phyloP scores from a whole-genome alignment of 2,329 filamentous ascomycete genomes.

The Allantophomopsis cytisporea region DNA sequence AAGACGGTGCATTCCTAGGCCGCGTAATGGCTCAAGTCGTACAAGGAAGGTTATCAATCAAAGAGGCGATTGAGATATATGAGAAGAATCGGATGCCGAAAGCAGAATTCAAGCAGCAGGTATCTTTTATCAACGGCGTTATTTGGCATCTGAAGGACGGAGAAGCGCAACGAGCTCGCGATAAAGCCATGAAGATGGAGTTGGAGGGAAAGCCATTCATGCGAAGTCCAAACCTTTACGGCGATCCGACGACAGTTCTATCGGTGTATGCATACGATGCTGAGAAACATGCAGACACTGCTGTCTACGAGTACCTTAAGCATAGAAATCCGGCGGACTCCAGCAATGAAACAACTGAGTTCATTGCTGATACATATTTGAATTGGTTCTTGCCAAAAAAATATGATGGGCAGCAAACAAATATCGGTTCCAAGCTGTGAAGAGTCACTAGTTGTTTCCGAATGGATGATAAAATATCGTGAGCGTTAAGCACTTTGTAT shows the following conservation, averaged over 20 bases:
- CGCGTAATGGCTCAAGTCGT: constrained; percentile 21
- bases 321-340: background rate
- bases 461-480: too few species aligned
- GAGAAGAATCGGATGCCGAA: constrained; percentile 27
- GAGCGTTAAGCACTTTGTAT: too few species aligned
- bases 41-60: constrained; percentile 17
- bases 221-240: constrained; percentile 24
- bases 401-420: background rate
- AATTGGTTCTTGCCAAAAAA: background rate
- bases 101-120: constrained; percentile 25
- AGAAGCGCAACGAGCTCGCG: constrained; percentile 18
- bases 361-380: background rate
- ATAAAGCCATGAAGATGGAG: constrained; percentile 21
- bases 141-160: constrained; percentile 22
- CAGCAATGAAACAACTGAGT: background rate
- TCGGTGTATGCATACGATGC: constrained; percentile 26
- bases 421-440: background rate
- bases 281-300: constrained; percentile 13
- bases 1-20: constrained; percentile 27
- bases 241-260: constrained; percentile 21
- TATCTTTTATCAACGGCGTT: constrained; percentile 22
- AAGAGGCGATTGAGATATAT: constrained; percentile 22
- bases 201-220: constrained; percentile 20
- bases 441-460: background rate
- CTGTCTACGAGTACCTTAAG: background rate